Evolutionary conservation across 139 green algal species (phyloP).

Genomic region (Coccomyxa sp.): DNA sequence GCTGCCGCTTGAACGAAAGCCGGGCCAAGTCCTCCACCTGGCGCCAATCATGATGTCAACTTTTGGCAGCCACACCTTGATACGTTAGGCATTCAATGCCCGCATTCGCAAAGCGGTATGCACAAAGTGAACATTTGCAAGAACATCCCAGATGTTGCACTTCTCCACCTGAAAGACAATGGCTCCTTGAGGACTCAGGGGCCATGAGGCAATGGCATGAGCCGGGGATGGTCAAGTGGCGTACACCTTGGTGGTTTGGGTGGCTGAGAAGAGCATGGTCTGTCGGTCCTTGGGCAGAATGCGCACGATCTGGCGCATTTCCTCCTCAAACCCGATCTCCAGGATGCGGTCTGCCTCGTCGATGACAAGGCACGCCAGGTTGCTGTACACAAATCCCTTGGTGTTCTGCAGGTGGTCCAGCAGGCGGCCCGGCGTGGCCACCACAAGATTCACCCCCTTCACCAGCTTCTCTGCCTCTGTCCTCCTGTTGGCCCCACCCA

Average conservation of each 20-base stretch:
- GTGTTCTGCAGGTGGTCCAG: conserved; percentile 97
- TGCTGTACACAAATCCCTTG: conserved; percentile 71
- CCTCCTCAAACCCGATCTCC: conserved; percentile 98
- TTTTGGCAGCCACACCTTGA: too few relatives aligned
- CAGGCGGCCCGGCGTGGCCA: conserved; percentile 91
- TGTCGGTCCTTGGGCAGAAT: conserved; percentile 94
- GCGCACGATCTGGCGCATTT: conserved; percentile 96
- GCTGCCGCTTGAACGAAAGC: conserved; percentile 88
- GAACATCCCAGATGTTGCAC: not conserved
- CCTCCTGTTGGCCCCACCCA: conserved; percentile 95
- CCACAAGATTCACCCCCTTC: conserved; percentile 94
- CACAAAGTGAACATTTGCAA: too few relatives aligned
- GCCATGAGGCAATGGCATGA: too few relatives aligned
- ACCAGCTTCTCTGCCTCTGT: conserved; percentile 90
- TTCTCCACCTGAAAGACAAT: too few relatives aligned
- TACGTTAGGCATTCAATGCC: too few relatives aligned
- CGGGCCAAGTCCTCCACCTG: conserved; percentile 94
- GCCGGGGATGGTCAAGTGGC: not conserved
- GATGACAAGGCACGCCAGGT: conserved; percentile 89
- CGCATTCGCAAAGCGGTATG: too few relatives aligned
- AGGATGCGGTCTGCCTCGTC: conserved; percentile 97
- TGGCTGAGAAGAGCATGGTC: conserved; percentile 97
- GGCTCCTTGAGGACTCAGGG: too few relatives aligned
- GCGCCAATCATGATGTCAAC: not conserved
- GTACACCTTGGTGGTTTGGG: conserved; percentile 85